These are phyloP conservation scores for Hemileccinum rubropunctum DNA, from an alignment of 768 basidiomycete genomes.

Conservation along the genomic window DNA sequence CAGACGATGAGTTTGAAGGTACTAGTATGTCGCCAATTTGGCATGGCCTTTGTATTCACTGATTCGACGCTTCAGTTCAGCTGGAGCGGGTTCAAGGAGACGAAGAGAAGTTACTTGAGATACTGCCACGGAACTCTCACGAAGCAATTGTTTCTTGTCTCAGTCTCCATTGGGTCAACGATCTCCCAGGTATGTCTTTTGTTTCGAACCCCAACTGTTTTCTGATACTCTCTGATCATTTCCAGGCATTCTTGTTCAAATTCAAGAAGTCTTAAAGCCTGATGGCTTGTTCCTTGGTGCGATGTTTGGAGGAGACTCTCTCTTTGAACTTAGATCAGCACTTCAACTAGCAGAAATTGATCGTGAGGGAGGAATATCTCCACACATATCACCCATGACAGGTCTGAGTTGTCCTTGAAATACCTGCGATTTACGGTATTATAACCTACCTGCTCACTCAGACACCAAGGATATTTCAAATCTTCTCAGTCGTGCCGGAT, in stretches of 20 bases:
- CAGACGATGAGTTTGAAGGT: slow-evolving; percentile 80
- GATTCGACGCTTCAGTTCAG: slow-evolving; percentile 49
- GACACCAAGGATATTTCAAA: slow-evolving; percentile 93
- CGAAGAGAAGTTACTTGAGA: slow-evolving; percentile 74
- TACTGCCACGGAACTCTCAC: slow-evolving; percentile 69
- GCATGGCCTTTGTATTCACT: not conserved
- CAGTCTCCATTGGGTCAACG: slow-evolving; percentile 95
- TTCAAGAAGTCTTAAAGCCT: slow-evolving; percentile 77
- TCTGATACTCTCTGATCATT: slow-evolving; percentile 1
- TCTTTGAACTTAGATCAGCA: slow-evolving; percentile 94
- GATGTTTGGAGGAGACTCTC: slow-evolving; percentile 92
- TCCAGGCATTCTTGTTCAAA: slow-evolving; percentile 80
- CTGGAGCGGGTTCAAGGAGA: slow-evolving; percentile 78
- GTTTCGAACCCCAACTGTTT: not conserved
- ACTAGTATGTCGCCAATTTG: slow-evolving; percentile 32
- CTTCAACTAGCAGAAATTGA: slow-evolving; percentile 93
- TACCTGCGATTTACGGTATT: not conserved
- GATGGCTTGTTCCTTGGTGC: slow-evolving; percentile 95
- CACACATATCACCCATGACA: slow-evolving; percentile 96
- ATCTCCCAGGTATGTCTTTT: slow-evolving; percentile 73
- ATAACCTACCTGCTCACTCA: slow-evolving; percentile 38
- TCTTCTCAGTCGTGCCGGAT: slow-evolving; percentile 88
- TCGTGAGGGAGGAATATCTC: slow-evolving; percentile 94
- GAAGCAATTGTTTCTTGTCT: slow-evolving; percentile 92
- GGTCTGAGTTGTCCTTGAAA: slow-evolving; percentile 46